Base-by-base conservation (phyloP, 306 rosid species). In the Vigna angularis region DNA sequence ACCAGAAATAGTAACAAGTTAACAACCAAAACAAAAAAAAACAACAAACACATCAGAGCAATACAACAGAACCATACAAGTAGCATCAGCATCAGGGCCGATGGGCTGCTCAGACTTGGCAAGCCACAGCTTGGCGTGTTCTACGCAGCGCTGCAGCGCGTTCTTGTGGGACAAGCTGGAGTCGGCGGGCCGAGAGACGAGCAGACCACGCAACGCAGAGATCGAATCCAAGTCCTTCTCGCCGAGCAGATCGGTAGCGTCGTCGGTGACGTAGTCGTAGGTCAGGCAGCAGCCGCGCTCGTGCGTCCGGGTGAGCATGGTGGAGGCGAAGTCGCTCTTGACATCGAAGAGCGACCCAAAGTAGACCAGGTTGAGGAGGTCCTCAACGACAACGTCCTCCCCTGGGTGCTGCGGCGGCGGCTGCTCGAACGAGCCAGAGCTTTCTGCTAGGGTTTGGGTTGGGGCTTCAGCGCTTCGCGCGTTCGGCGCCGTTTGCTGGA, bases 241-340 rank as follows among this genome's bases (percentile, higher is more conserved):
- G 7, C 89, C 85, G 0, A 96, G 98, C 83, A 89, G 93, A 89
- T 96, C 99, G 20, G 96, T 91, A 15, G 97, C 98, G 70, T 96
- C 99, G 77, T 96, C 99, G 2, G 97, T 91, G 72, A 96, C 98
- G 63, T 91, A 91, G 40, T 96, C 99, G 50, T 96, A 96, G 57
- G 99, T 96, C 84, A 96, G 77, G 86, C 99, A 96, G 49, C 99
- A 96, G 0, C 97, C 93, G 5, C 99, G 87, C 84, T 96, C 99
- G 70, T 91, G 97, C 3, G 93, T 96, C 80, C 99, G 83, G 2
- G 96, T 91, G 17, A 95, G 86, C 90, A 92, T 91, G 45, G 91
- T 91, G 9, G 97, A 87, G 2, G 97, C 87, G 77, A 96, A 96
- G 76, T 90, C 98, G 62, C 85, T 91, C 86, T 90, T 90, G 9